A percentile compares a stretch with the other conserved stretches of the same genome.
Evolutionary conservation across 345 rosid genomes (phyloP).

Genomic region (Eucalyptus sideroxylon): DNA sequence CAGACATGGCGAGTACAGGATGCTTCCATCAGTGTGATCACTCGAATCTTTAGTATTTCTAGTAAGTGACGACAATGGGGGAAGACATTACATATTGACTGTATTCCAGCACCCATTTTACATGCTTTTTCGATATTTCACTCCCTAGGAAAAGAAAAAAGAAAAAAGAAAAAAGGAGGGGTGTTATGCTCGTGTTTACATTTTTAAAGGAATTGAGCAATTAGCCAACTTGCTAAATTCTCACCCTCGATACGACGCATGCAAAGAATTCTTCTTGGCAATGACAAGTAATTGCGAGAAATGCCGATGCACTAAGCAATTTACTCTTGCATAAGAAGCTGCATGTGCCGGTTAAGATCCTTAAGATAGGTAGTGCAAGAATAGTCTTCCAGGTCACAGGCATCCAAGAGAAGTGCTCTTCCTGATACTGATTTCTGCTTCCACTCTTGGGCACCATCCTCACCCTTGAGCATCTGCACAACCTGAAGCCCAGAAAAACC

Average conservation of each 20-base stretch:
- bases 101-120: neutral
- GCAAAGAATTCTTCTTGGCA: neutral
- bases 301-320: neutral
- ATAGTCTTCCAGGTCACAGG: slow-evolving; percentile 61
- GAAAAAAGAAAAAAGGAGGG: neutral
- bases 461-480: slow-evolving; percentile 49
- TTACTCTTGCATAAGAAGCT: slow-evolving; percentile 76
- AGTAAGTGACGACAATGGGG: neutral
- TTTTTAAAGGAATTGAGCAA: neutral
- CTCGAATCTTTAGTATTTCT: neutral
- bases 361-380: slow-evolving; percentile 53
- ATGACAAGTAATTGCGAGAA: neutral
- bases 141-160: neutral
- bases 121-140: neutral
- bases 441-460: slow-evolving; percentile 19
- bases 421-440: slow-evolving; percentile 27
- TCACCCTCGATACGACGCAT: neutral
- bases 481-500: slow-evolving; percentile 18
- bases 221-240: neutral
- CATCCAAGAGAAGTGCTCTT: slow-evolving; percentile 32
- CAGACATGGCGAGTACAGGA: neutral
- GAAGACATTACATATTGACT: neutral
- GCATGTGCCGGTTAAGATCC: slow-evolving; percentile 72
- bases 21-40: neutral
- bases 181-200: neutral